A percentile compares a stretch with the other conserved stretches of the same genome.
Conservation (phyloP, 305 asterid genomes). For the Fraxinus dipetala region DNA sequence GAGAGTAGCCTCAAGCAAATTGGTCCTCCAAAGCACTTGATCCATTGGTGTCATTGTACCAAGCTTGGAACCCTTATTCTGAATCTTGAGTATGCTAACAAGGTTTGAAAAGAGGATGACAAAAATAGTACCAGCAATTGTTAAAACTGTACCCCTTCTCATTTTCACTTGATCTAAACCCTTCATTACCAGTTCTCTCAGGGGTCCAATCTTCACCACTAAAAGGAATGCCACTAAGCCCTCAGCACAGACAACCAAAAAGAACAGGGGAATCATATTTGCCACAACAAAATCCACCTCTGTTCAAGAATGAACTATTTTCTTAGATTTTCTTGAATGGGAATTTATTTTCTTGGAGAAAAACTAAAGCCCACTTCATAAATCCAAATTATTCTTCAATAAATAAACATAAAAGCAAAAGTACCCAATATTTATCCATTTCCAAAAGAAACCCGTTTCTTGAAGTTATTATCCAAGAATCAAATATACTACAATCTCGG, state of each 20-base stretch:
- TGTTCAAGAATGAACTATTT: neutral
- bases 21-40: slow-evolving; percentile 98
- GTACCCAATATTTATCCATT: neutral
- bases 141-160: slow-evolving; percentile 86
- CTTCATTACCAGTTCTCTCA: slow-evolving; percentile 81
- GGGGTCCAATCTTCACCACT: slow-evolving; percentile 87
- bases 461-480: neutral
- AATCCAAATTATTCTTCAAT: neutral
- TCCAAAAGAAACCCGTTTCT: neutral
- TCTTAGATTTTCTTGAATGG: neutral
- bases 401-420: neutral
- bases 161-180: slow-evolving; percentile 83
- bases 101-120: slow-evolving; percentile 72
- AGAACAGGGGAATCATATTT: slow-evolving; percentile 81
- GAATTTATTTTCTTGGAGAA: neutral
- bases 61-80: slow-evolving; percentile 89
- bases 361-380: neutral
- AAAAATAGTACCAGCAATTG: slow-evolving; percentile 78
- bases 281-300: neutral
- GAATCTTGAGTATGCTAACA: slow-evolving; percentile 83
- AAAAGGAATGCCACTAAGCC: slow-evolving; percentile 75
- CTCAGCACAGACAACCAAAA: slow-evolving; percentile 72
- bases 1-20: slow-evolving; percentile 90
- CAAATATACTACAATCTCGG: neutral
- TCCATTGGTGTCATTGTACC: slow-evolving; percentile 99